phyloP scores from a whole-genome alignment of 257 asterid genomes.

The Solanum peruvianum region DNA sequence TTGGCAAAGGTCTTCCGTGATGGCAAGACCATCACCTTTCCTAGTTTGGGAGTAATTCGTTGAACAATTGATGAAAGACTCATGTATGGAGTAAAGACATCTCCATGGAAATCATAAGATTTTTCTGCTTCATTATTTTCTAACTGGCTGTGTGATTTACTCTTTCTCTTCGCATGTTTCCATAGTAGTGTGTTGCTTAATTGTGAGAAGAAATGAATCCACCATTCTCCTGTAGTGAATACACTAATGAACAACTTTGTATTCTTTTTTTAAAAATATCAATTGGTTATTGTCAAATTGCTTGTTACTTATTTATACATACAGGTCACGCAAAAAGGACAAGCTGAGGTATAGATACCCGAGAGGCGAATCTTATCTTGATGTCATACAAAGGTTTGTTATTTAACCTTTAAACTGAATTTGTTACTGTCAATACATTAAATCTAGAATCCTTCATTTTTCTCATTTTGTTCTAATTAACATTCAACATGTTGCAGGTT shows the following conservation, averaged over 20 bases:
- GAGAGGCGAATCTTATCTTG: slow-evolving; percentile 97
- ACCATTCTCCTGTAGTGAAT: neutral
- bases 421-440: neutral
- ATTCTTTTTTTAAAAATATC: neutral
- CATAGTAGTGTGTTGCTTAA: neutral
- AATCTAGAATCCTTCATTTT: neutral
- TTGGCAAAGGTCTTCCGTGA: neutral
- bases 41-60: neutral
- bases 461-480: slow-evolving; percentile 1
- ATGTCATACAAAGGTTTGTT: slow-evolving; percentile 90
- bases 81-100: neutral
- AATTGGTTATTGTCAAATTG: neutral
- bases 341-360: slow-evolving; percentile 96
- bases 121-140: neutral
- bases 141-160: neutral
- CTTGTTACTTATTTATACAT: neutral
- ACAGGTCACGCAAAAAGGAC: slow-evolving; percentile 91
- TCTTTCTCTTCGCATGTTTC: neutral
- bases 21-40: neutral
- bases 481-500: slow-evolving; percentile 36
- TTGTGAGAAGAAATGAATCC: neutral
- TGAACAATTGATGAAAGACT: neutral
- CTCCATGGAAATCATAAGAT: neutral
- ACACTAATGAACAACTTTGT: neutral
- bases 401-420: neutral